Evolutionary conservation across 2,329 filamentous ascomycete species (phyloP), one percentile per base, ranked within the genome.

Genomic region (Byssochlamys sp.): DNA sequence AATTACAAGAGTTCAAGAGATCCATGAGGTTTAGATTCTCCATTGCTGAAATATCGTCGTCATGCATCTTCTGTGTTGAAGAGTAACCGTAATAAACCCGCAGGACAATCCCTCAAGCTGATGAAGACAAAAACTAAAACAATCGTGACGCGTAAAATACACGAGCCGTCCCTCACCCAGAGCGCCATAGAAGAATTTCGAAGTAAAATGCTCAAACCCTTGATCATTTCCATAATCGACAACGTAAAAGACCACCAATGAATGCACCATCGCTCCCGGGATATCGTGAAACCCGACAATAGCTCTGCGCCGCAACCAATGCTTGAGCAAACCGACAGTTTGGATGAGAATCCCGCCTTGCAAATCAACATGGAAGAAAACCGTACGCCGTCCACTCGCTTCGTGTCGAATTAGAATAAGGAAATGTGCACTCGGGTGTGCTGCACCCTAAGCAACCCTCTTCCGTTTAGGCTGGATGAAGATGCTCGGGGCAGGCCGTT

Each of bases 401-500:
- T 26, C 9, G 25, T n/a, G 12, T 51, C 3, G 12, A 51, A 14
- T 26, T n/a, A 49, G 49, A n/a, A 28, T 12, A 28, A 28, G 9
- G 49, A 51, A 14, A 51, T 26, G 49, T 12, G 25, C 7, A 26
- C 10, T 12, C 49, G 12, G 12, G 4, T 27, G 24, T 28, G 49
- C 25, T 10, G 49, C 25, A 14, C 10, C 3, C 27, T 28, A 51
- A 28, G 49, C 6, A 10, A 51, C 49, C 49, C 52, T 60, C 51
- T 58, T 60, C 35, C 59, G 60, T 31, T 64, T 64, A 14, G 59
- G 60, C 53, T 60, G 61, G n/a, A 65, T 61, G 53, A 65, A 63
- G 9, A 62, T 53, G 51, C 63, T 71, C 4, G 68, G 67, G 24
- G 65, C 59, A 4, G 69, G 65, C 50, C 70, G 61, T 59, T 71